phyloP scores from a whole-genome alignment of 169 alveolate species.

The Perkinsus olseni region DNA sequence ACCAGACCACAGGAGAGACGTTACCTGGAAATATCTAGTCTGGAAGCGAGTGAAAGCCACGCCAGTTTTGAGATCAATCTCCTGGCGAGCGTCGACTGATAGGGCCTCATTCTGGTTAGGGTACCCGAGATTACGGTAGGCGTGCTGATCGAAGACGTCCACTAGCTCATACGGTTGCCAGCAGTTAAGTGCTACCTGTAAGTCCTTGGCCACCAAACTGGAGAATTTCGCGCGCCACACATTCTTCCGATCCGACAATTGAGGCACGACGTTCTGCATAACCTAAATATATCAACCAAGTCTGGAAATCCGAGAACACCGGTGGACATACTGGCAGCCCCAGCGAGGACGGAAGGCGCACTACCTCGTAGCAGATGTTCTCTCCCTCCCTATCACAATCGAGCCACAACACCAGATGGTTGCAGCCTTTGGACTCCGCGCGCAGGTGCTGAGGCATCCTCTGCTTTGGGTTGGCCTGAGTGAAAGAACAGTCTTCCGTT shows the following conservation, averaged over 20 bases:
- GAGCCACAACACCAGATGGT: conserved; percentile 90
- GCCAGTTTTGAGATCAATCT: conserved; percentile 88
- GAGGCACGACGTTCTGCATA: conserved; percentile 4
- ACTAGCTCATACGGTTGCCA: no score
- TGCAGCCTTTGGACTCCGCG: conserved; percentile 74
- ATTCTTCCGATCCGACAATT: conserved; percentile 1
- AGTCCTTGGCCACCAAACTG: conserved; percentile 86
- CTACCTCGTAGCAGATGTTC: conserved; percentile 96
- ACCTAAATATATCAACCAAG: conserved; percentile 8
- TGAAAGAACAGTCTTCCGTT: not conserved
- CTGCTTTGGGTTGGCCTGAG: conserved; percentile 25
- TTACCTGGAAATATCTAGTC: conserved; percentile 46
- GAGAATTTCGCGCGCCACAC: conserved; percentile 94
- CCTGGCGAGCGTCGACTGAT: conserved; percentile 95
- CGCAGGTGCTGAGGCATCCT: conserved; percentile 71
- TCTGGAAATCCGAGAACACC: not conserved
- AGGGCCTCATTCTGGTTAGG: conserved; percentile 87
- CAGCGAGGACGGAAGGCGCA: conserved; percentile 10
- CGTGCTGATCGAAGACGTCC: conserved; percentile 29
- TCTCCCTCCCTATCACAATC: conserved; percentile 99
- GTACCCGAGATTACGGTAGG: conserved; percentile 76
- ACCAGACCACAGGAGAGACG: conserved; percentile 16
- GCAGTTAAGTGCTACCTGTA: conserved; percentile 12
- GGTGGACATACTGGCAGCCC: not conserved
- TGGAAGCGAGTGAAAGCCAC: conserved; percentile 57